These are phyloP conservation scores for Suhomyces atakaporum DNA, from an alignment of 1,139 yeast genomes.

Conservation along the genomic window DNA sequence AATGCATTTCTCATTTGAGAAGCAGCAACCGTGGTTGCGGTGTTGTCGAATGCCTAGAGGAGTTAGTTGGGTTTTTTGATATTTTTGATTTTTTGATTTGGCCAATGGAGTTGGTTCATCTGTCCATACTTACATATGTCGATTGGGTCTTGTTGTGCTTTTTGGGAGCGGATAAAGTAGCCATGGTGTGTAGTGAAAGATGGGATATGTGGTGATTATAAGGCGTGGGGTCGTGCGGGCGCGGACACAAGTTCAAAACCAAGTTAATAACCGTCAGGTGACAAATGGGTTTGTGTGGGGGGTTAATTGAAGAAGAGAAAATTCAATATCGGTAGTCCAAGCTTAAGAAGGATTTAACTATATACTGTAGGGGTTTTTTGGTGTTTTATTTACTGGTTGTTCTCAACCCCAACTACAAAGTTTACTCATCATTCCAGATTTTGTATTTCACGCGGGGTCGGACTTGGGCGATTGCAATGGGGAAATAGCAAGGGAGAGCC, in stretches of 20 bases:
- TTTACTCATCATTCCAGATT: too few species aligned
- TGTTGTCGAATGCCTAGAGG: constrained; percentile 88
- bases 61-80: constrained; percentile 10
- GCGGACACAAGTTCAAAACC: constrained; percentile 3
- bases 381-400: too few species aligned
- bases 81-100: too few species aligned
- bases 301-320: not conserved
- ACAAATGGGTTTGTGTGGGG: too few species aligned
- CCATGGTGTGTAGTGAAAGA: constrained; percentile 6
- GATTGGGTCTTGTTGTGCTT: constrained; percentile 78
- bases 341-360: not conserved
- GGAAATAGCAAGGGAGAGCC: too few species aligned
- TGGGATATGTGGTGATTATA: constrained; percentile 6
- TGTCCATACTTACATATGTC: constrained; percentile 53
- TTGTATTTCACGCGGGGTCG: too few species aligned
- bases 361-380: too few species aligned
- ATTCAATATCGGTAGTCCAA: not conserved
- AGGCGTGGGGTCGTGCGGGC: constrained; percentile 13
- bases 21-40: constrained; percentile 95
- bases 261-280: too few species aligned
- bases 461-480: too few species aligned
- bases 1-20: constrained; percentile 97
- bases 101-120: too few species aligned
- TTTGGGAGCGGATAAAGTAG: constrained; percentile 31
- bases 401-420: too few species aligned